phyloP scores from a whole-genome alignment of 139 green algal genomes.

The Auxenochlorella pyrenoidosa region DNA sequence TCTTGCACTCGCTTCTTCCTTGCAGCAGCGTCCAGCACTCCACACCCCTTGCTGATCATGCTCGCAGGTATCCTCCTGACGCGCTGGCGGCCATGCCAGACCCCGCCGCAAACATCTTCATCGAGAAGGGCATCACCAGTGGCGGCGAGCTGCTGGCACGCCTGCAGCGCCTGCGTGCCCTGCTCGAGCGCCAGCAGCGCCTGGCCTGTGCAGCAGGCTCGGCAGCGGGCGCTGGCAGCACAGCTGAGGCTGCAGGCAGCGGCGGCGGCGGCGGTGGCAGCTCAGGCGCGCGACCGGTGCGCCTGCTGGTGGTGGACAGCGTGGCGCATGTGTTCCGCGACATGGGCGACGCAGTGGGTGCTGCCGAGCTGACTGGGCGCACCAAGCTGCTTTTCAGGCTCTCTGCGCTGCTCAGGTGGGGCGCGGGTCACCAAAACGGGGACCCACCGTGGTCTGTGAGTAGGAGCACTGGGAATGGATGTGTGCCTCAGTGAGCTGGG shows the following conservation, averaged over 20 bases:
- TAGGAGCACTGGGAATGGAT: not conserved
- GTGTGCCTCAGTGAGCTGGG: not conserved
- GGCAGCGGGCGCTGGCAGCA: not conserved
- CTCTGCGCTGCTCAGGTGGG: constrained; percentile 49
- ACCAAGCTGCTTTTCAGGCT: constrained; percentile 70
- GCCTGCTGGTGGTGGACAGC: constrained; percentile 82
- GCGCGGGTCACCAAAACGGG: not conserved
- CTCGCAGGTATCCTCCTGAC: constrained; percentile 21
- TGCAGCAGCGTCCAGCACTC: too few relatives aligned
- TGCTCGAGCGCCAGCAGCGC: constrained; percentile 12
- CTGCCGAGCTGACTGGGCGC: constrained; percentile 50
- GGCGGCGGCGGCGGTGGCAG: too few relatives aligned
- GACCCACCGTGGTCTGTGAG: not conserved
- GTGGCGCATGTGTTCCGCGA: constrained; percentile 76
- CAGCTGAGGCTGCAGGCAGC: not conserved
- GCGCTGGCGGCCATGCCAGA: constrained; percentile 19
- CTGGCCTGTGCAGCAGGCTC: not conserved
- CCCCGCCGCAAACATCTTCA: constrained; percentile 56
- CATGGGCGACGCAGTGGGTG: constrained; percentile 23
- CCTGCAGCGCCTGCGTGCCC: constrained; percentile 37
- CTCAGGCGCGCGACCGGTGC: constrained; percentile 36
- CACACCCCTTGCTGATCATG: too few relatives aligned
- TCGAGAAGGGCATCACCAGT: constrained; percentile 55
- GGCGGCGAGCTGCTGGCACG: constrained; percentile 51
- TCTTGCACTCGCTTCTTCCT: too few relatives aligned